Evolutionary conservation across 306 rosid genomes (phyloP), one percentile per base, ranked within the genome.

Genomic region (Acacia crassicarpa): DNA sequence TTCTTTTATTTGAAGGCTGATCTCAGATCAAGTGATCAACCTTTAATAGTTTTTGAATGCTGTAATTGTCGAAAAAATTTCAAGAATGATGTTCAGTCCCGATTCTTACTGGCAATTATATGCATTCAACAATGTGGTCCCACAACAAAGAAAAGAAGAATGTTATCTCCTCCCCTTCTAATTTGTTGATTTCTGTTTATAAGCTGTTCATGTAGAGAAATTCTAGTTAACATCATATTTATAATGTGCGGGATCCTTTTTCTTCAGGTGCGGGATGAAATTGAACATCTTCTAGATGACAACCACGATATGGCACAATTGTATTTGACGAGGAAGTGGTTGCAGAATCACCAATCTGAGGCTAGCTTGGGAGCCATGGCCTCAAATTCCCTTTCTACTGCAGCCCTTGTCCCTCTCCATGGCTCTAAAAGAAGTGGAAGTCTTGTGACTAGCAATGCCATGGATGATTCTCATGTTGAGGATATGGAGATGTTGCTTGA

Each of bases 401-500:
- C 79, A 25, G 82, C 90, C 62, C 65, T 79, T 82, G 89, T 95
- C 72, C 94, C 59, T 38, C 94, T 89, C 53, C 81, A 84, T 79
- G 53, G 89, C 83, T 95, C 97, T 80, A 80, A 48, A 54, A 90
- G 88, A 83, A 95, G 98, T 17, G 92, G 84, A 84, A 95, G 98
- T 83, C 65, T 91, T 84, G 84, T 85, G 59, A 87, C 92, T 67
- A 91, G 94, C 87, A 90, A 84, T 80, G 79, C 76, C 53, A 81
- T 32, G 84, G 91, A 88, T 82, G 93, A 90, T 76, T 87, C 88
- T 59, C 94, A 90, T 33, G 98, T 96, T 40, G 99, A 96, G 87
- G 99, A 96, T 86, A 87, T 93, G 78, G 98, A 96, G 87, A 96
- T 96, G 99, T 84, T 96, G 91, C 98, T 96, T 41, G 99, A 96